A percentile compares a stretch with the other conserved stretches of the same genome.
phyloP scores from a whole-genome alignment of 495 filamentous ascomycete species.

The Xylaria venustula region DNA sequence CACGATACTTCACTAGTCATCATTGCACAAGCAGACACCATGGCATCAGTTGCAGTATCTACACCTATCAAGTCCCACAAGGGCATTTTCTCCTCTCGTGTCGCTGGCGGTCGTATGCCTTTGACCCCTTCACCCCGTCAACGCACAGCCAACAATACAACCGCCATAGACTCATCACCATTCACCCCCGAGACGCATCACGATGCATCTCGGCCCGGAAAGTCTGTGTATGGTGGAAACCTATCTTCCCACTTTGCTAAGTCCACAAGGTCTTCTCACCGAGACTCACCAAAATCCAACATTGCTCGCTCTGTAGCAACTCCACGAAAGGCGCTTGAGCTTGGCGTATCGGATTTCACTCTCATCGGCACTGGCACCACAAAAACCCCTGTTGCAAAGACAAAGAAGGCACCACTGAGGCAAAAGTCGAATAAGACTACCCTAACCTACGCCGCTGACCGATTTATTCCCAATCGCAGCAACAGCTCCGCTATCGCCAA shows the following conservation, averaged over 20 bases:
- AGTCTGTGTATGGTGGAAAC: conserved; percentile 71
- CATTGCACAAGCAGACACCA: conserved; percentile 43
- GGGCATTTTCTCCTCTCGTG: conserved; percentile 87
- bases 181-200: conserved; percentile 73
- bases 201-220: conserved; percentile 51
- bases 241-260: conserved; percentile 72
- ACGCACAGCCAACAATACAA: conserved; percentile 40
- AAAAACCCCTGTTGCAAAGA: conserved; percentile 67
- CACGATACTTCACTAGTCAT: conserved; percentile 27
- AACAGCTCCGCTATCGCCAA: conserved; percentile 87
- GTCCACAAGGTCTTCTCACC: conserved; percentile 58
- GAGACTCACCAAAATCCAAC: conserved; percentile 90
- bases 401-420: conserved; percentile 61
- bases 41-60: conserved; percentile 86
- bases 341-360: conserved; percentile 90
- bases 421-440: conserved; percentile 76
- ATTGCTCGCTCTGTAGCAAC: conserved; percentile 69
- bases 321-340: conserved; percentile 77
- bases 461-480: conserved; percentile 91
- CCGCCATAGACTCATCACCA: conserved; percentile 60
- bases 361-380: conserved; percentile 73
- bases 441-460: conserved; percentile 79
- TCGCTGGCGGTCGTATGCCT: conserved; percentile 91
- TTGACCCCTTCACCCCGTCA: conserved; percentile 85
- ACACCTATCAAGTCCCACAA: conserved; percentile 93